phyloP scores from a whole-genome alignment of 306 rosid genomes.

The Betula pendula region DNA sequence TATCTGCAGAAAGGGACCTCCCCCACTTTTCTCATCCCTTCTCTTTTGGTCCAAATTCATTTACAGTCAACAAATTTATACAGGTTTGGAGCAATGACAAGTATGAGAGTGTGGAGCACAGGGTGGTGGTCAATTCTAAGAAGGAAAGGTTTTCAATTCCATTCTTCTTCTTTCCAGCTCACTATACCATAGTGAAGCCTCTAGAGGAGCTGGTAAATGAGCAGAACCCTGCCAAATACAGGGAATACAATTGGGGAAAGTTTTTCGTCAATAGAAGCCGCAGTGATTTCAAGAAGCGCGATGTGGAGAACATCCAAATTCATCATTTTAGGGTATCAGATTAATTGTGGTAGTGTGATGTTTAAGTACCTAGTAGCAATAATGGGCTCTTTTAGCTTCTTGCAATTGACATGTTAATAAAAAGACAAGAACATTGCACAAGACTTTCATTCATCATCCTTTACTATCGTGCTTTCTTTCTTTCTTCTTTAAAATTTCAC shows the following conservation, averaged over 20 bases:
- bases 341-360: background rate
- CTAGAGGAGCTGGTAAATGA: slow-evolving; percentile 52
- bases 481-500: too few relatives aligned
- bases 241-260: slow-evolving; percentile 60
- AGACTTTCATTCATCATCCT: too few relatives aligned
- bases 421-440: background rate
- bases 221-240: slow-evolving; percentile 60
- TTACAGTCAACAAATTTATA: background rate
- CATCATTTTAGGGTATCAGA: slow-evolving; percentile 42
- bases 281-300: slow-evolving; percentile 66
- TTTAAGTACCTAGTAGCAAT: too few relatives aligned
- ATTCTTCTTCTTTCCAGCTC: slow-evolving; percentile 66
- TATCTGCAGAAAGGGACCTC: too few relatives aligned
- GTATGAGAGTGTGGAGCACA: slow-evolving; percentile 78
- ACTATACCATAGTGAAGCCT: slow-evolving; percentile 56
- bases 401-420: background rate
- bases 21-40: too few relatives aligned
- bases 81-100: slow-evolving; percentile 90
- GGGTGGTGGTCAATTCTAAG: slow-evolving; percentile 67
- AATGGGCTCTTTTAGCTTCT: background rate
- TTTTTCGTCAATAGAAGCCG: slow-evolving; percentile 54
- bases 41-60: background rate
- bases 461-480: too few relatives aligned
- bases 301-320: slow-evolving; percentile 74
- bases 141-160: slow-evolving; percentile 76